These are phyloP conservation scores for Streptanthus diversifolius DNA, from an alignment of 345 rosid genomes.

Conservation along the genomic window DNA sequence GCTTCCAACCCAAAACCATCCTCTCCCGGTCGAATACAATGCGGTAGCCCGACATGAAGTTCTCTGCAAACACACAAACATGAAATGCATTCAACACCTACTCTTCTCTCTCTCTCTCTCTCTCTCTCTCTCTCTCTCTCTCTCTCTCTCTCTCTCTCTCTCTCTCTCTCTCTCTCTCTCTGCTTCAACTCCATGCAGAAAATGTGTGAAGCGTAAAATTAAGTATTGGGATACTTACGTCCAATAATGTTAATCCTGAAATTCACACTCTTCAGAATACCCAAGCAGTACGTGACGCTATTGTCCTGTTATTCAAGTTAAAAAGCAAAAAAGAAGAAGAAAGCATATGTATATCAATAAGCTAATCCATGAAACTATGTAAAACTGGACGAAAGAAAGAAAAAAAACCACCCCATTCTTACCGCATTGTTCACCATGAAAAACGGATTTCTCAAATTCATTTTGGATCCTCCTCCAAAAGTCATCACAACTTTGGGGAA, in stretches of 20 bases:
- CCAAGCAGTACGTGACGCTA: conserved; percentile 53
- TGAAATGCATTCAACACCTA: neutral
- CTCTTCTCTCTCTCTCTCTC: neutral
- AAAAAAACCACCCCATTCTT: neutral
- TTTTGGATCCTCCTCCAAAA: conserved; percentile 54
- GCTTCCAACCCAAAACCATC: conserved; percentile 60
- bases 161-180: neutral
- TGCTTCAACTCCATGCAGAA: neutral
- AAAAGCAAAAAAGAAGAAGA: too few relatives aligned
- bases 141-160: neutral
- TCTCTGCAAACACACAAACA: conserved; percentile 42
- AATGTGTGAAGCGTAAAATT: neutral
- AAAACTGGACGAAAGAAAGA: neutral
- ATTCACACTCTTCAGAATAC: conserved; percentile 46
- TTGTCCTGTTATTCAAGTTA: conserved; percentile 35
- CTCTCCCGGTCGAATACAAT: conserved; percentile 65
- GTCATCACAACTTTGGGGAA: conserved; percentile 44
- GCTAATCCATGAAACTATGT: neutral
- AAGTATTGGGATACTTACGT: conserved; percentile 55
- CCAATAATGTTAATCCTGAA: conserved; percentile 60
- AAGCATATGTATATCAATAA: neutral
- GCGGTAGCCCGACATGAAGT: conserved; percentile 61
- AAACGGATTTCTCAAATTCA: conserved; percentile 13
- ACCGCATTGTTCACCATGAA: neutral
- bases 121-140: too few relatives aligned